These are phyloP conservation scores for Macrolepiota fuliginosa DNA, from an alignment of 768 basidiomycete species.

Conservation along the genomic window DNA sequence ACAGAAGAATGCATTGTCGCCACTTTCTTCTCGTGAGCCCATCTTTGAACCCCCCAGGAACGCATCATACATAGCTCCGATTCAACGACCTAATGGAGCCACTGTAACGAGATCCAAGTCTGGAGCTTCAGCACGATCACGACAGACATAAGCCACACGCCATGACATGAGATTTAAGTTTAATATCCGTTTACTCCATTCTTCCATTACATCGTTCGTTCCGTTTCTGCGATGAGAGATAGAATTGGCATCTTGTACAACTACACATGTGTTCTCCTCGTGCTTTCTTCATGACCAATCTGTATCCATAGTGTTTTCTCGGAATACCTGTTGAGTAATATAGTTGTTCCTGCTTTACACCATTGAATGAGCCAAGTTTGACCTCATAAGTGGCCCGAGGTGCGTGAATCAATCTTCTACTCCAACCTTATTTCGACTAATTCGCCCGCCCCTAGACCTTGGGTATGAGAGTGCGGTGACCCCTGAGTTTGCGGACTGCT, in stretches of 20 bases:
- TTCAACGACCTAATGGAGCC: conserved; percentile 6
- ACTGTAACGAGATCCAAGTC: conserved; percentile 6
- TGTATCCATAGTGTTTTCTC: conserved; percentile 4
- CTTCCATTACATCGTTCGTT: neutral
- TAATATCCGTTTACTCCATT: neutral
- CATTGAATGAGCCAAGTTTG: neutral
- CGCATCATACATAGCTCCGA: conserved; percentile 1
- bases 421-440: too few relatives aligned
- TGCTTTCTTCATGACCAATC: neutral
- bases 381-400: neutral
- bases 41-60: conserved; percentile 1
- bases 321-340: neutral
- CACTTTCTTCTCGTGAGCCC: neutral
- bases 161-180: neutral
- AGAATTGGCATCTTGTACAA: conserved; percentile 1
- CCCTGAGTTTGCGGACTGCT: too few relatives aligned
- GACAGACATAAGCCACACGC: neutral
- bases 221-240: neutral
- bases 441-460: too few relatives aligned
- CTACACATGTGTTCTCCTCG: neutral
- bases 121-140: conserved; percentile 6
- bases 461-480: too few relatives aligned
- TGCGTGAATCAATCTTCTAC: neutral
- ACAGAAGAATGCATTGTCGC: neutral
- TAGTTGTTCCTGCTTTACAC: neutral